Evolutionary conservation across 225 moss, liverwort and hornwort species (phyloP).

Genomic region (Asterella californica): DNA sequence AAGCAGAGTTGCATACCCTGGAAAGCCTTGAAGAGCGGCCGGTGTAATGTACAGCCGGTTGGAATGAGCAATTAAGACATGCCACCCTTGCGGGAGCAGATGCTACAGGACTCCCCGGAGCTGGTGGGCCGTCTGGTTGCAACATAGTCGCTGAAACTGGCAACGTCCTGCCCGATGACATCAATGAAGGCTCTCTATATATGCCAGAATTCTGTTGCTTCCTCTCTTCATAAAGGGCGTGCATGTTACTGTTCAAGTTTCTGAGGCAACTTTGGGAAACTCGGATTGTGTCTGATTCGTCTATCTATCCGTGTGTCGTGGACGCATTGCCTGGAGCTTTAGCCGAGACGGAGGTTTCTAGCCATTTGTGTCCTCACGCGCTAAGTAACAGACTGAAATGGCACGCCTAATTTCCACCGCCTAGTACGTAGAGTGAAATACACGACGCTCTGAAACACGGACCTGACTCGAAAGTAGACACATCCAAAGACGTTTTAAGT

Average conservation of each 20-base stretch:
- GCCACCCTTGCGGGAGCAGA: not conserved
- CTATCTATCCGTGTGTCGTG: no score
- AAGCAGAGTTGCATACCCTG: not conserved
- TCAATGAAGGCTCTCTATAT: not conserved
- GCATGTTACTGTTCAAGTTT: slow-evolving; percentile 6
- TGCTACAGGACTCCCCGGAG: not conserved
- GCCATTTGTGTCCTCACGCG: no score
- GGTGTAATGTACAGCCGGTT: not conserved
- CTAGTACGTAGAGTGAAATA: no score
- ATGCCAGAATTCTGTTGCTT: not conserved
- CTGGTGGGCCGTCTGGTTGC: not conserved
- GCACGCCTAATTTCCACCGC: no score
- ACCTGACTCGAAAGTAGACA: no score
- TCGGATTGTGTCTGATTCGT: not conserved
- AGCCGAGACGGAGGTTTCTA: no score
- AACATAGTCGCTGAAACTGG: not conserved
- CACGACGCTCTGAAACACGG: no score
- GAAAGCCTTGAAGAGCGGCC: not conserved
- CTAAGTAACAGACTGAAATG: no score
- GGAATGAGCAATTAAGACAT: not conserved
- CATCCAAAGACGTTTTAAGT: no score
- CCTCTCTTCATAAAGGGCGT: not conserved
- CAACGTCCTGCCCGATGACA: not conserved
- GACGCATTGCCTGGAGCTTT: no score
- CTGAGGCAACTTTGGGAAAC: not conserved